Evolutionary conservation across 768 basidiomycete species (phyloP).

Genomic region (Leccinum arenicola): DNA sequence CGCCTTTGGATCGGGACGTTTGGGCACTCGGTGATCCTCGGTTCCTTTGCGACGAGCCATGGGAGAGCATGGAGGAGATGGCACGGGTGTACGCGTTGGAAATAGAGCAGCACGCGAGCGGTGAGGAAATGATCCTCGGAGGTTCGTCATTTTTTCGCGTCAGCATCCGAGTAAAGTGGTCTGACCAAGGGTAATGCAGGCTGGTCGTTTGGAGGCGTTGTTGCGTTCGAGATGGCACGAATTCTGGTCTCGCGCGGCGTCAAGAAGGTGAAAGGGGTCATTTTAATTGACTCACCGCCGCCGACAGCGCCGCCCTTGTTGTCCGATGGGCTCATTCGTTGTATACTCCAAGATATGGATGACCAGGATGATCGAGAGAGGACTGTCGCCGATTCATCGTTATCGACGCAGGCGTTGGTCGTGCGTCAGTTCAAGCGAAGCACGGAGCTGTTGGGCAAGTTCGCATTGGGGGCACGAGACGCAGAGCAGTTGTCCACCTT

Average conservation of each 20-base stretch:
- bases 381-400: slow-evolving; percentile 25
- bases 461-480: slow-evolving; percentile 25
- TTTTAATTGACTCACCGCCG: slow-evolving; percentile 66
- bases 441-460: slow-evolving; percentile 44
- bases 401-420: slow-evolving; percentile 36
- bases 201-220: slow-evolving; percentile 79
- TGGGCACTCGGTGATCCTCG: slow-evolving; percentile 62
- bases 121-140: slow-evolving; percentile 48
- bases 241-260: slow-evolving; percentile 42
- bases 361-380: slow-evolving; percentile 4
- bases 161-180: neutral
- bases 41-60: slow-evolving; percentile 42
- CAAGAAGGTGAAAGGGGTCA: slow-evolving; percentile 47
- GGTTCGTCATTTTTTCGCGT: slow-evolving; percentile 39
- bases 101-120: slow-evolving; percentile 35
- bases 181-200: slow-evolving; percentile 36
- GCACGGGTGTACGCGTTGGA: slow-evolving; percentile 46
- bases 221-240: slow-evolving; percentile 61
- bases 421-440: slow-evolving; percentile 50
- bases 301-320: slow-evolving; percentile 53
- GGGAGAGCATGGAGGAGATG: slow-evolving; percentile 53
- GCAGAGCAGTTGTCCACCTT: neutral
- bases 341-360: slow-evolving; percentile 35
- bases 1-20: slow-evolving; percentile 46
- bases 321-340: slow-evolving; percentile 50